Evolutionary conservation across 345 rosid species (phyloP), one percentile per base, ranked within the genome.

Genomic region (Eucalyptus dawsonii): DNA sequence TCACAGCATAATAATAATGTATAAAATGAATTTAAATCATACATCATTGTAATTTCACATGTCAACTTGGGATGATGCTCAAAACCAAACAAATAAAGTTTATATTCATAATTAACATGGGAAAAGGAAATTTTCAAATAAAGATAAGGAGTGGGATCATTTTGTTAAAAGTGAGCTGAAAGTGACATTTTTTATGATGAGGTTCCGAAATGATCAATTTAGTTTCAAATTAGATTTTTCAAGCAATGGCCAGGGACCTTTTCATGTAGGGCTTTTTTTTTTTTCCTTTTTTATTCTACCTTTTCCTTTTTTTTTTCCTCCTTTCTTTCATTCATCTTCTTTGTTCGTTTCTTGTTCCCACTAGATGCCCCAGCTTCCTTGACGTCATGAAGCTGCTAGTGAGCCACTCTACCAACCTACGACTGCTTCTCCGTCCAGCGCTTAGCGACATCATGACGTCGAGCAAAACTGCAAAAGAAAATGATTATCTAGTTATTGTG

Each of bases 351-450:
- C 65, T 5, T 58, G 0, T 58, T 58, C 65, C n/a, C 65, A 25
- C 65, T 58, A 5, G 65, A 27, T 11, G 67, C 14, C 14, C 31
- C 67, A 60, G 29, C 67, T 58, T 25, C n/a, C 67, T 58, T 5
- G 67, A 0, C n/a, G 7, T 58, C n/a, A 58, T 58, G 65, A 58
- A 58, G 65, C 65, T 2, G 65, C n/a, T 12, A 0, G 0, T 25
- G 65, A 58, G n/a, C 65, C 65, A 11, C n/a, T 22, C 27, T 25
- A 58, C 29, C 65, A 25, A 5, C 29, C n/a, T 58, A 25, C 14
- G 65, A 25, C 65, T 5, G 65, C 65, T 58, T 58, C 65, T 58
- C 65, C 29, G 27, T 58, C n/a, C 65, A 58, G n/a, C n/a, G 65
- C 65, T 11, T 11, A 58, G 65, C n/a, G 65, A 58, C 2, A 58